Conservation (phyloP, 352 stramenopile genomes). For the Poterioochromonas sp. region DNA sequence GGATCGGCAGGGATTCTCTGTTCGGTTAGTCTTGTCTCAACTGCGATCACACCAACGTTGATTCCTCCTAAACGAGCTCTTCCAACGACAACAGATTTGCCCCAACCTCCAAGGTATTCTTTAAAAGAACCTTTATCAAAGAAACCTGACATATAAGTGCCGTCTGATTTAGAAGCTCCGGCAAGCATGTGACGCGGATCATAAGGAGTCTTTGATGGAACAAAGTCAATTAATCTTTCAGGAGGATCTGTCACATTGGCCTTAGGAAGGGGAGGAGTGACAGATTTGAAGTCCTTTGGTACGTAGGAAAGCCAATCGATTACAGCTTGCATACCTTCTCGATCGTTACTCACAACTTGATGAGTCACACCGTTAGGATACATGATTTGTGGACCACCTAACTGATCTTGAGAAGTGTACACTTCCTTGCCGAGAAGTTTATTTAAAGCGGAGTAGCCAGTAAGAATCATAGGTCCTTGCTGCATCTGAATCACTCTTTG, state of each 20-base stretch:
- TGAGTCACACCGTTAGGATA: slow-evolving; percentile 97
- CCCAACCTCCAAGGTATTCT: slow-evolving; percentile 95
- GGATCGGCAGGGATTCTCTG: slow-evolving; percentile 94
- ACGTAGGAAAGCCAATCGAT: slow-evolving; percentile 97
- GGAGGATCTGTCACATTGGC: neutral
- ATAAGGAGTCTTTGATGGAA: slow-evolving; percentile 87
- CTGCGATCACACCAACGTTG: slow-evolving; percentile 94
- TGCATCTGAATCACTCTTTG: slow-evolving; percentile 96
- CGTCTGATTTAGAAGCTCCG: slow-evolving; percentile 61
- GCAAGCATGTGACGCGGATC: slow-evolving; percentile 88
- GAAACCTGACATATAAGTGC: slow-evolving; percentile 85
- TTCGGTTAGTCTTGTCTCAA: slow-evolving; percentile 94
- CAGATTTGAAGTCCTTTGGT: slow-evolving; percentile 65
- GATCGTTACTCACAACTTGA: slow-evolving; percentile 90
- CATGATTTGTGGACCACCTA: slow-evolving; percentile 92
- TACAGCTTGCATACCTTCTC: slow-evolving; percentile 83
- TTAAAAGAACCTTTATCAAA: slow-evolving; percentile 86
- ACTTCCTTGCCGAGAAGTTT: slow-evolving; percentile 86
- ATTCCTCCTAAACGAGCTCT: slow-evolving; percentile 94
- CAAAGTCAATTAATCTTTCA: slow-evolving; percentile 69
- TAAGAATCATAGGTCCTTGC: slow-evolving; percentile 94
- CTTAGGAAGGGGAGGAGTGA: neutral
- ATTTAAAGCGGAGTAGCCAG: slow-evolving; percentile 95
- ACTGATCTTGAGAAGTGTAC: slow-evolving; percentile 98
- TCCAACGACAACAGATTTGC: slow-evolving; percentile 96